Evolutionary conservation across 2,329 filamentous ascomycete species (phyloP).

Genomic region (Colletotrichum australisinense): DNA sequence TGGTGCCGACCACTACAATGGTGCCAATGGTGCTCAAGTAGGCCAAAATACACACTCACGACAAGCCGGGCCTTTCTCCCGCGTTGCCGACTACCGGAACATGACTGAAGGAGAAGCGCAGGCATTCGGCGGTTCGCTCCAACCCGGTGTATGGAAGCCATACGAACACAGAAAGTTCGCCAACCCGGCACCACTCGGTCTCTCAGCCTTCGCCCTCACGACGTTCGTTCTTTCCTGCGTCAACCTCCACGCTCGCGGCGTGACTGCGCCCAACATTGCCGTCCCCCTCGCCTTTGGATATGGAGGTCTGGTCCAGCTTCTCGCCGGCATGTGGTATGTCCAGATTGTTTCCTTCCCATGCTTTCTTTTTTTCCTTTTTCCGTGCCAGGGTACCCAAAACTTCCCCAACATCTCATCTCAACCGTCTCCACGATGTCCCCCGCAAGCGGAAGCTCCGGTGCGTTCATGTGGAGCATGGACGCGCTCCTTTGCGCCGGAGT

Average conservation of each 20-base stretch:
- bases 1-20: constrained; percentile 29
- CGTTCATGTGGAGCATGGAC: constrained; percentile 4
- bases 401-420: constrained; percentile 33
- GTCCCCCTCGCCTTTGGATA: constrained; percentile 79
- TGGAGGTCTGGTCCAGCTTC: constrained; percentile 81
- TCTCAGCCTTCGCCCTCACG: constrained; percentile 83
- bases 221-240: constrained; percentile 83
- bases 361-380: neutral
- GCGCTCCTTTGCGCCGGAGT: constrained; percentile 29
- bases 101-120: constrained; percentile 38
- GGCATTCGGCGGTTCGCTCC: constrained; percentile 79
- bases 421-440: constrained; percentile 30
- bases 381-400: constrained; percentile 8
- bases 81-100: constrained; percentile 34
- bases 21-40: constrained; percentile 21
- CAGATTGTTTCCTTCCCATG: neutral
- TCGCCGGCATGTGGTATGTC: constrained; percentile 87
- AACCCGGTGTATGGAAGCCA: constrained; percentile 75
- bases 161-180: constrained; percentile 77
- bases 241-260: constrained; percentile 74
- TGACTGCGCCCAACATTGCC: constrained; percentile 73
- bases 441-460: constrained; percentile 26
- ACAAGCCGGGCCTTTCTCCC: constrained; percentile 29
- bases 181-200: constrained; percentile 83
- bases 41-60: constrained; percentile 19